A percentile compares a stretch with the other conserved stretches of the same genome.
These are phyloP conservation scores for Talinum fruticosum DNA, from an alignment of 148 eudicot species.

Conservation along the genomic window DNA sequence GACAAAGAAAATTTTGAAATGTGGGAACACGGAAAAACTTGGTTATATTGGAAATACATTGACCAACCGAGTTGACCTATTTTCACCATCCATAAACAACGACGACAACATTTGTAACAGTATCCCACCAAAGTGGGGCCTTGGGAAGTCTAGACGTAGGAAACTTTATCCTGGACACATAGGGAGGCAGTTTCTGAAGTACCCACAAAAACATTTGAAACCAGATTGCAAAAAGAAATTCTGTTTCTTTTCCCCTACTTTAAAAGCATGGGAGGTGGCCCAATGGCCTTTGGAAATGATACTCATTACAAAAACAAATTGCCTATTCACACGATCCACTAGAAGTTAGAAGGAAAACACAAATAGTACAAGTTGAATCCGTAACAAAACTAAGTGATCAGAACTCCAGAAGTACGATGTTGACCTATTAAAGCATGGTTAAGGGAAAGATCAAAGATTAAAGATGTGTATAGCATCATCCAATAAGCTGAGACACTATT, in stretches of 20 bases:
- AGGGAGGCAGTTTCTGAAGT: neutral
- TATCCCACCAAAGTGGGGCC: neutral
- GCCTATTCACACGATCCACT: neutral
- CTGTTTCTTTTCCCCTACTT: neutral
- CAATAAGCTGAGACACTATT: neutral
- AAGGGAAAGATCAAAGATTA: neutral
- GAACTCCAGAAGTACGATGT: neutral
- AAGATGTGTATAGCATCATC: neutral
- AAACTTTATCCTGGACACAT: neutral
- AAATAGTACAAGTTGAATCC: conserved; percentile 10
- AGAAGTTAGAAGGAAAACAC: neutral
- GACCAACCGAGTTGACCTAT: no score
- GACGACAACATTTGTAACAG: neutral
- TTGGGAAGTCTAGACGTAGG: neutral
- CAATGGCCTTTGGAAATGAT: neutral
- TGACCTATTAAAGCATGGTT: neutral
- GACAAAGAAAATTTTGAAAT: no score
- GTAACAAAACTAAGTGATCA: neutral
- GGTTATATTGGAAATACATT: no score
- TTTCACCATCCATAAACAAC: no score
- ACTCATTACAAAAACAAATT: conserved; percentile 3
- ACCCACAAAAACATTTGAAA: neutral
- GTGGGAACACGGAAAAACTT: neutral
- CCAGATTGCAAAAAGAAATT: neutral
- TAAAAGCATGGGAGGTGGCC: neutral